Evolutionary conservation across 2,329 filamentous ascomycete genomes (phyloP).

Genomic region (Malbranchea zuffiana): DNA sequence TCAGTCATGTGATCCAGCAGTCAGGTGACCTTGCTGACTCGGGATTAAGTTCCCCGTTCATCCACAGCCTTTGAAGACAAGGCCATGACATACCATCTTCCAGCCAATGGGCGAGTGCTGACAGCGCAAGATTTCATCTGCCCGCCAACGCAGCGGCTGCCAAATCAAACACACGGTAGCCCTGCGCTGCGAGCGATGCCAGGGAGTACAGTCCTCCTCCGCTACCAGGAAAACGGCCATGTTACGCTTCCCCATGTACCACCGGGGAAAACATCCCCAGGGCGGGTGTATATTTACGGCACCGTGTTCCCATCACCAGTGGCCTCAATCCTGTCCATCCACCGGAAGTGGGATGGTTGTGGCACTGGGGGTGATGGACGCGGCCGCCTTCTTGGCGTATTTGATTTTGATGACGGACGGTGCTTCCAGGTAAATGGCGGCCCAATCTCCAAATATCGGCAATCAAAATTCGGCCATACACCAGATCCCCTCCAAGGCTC

Average conservation of each 20-base stretch:
- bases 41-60: neutral
- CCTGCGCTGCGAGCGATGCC: neutral
- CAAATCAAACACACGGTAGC: neutral
- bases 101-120: neutral
- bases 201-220: neutral
- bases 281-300: neutral
- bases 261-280: neutral
- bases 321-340: neutral
- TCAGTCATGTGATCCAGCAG: no score
- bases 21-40: no score
- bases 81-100: neutral
- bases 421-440: neutral
- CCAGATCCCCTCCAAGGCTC: neutral
- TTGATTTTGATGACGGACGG: conserved; percentile 1
- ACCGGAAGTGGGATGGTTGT: neutral
- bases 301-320: neutral
- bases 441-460: neutral
- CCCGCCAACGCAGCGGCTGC: neutral
- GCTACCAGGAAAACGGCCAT: neutral
- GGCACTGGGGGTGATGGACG: neutral
- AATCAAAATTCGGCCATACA: neutral
- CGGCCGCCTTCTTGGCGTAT: neutral
- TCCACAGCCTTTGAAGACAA: neutral
- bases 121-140: neutral
- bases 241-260: neutral